These are phyloP conservation scores for Xylaria venustula DNA, from an alignment of 495 filamentous ascomycete genomes.

Conservation along the genomic window DNA sequence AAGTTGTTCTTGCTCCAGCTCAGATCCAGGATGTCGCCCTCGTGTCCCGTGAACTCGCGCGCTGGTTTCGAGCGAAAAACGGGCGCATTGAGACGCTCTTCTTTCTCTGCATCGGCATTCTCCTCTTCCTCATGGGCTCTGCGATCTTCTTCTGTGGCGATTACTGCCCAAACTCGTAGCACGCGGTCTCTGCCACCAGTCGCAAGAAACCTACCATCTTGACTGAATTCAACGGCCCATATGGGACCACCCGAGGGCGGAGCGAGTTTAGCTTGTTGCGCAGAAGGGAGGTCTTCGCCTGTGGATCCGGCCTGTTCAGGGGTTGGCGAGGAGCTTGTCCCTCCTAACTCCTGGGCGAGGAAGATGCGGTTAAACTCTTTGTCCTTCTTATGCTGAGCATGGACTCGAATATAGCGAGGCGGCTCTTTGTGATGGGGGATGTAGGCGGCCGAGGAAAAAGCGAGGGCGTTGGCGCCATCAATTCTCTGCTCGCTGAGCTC, in stretches of 20 bases:
- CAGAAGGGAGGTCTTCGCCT: constrained; percentile 38
- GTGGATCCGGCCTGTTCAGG: constrained; percentile 5
- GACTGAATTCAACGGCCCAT: constrained; percentile 92
- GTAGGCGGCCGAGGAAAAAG: constrained; percentile 79
- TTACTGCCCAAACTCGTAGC: constrained; percentile 87
- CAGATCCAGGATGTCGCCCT: constrained; percentile 81
- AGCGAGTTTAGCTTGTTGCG: constrained; percentile 24
- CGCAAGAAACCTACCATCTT: constrained; percentile 88
- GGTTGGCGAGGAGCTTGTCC: constrained; percentile 27
- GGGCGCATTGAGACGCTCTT: constrained; percentile 77
- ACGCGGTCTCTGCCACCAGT: constrained; percentile 84
- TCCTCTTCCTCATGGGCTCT: constrained; percentile 68
- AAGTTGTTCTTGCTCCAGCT: constrained; percentile 99
- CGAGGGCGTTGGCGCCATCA: constrained; percentile 77
- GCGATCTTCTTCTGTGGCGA: constrained; percentile 79
- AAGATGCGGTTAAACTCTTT: constrained; percentile 86
- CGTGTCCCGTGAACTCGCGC: constrained; percentile 81
- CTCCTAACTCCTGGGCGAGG: constrained; percentile 80
- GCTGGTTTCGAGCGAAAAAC: constrained; percentile 81
- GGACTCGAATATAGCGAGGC: constrained; percentile 85
- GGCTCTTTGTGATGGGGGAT: constrained; percentile 87
- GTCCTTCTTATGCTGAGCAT: constrained; percentile 75
- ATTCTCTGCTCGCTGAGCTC: constrained; percentile 67
- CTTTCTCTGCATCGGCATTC: constrained; percentile 49
- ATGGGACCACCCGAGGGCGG: constrained; percentile 58